Percentiles rank a stretch among this genome's conserved stretches.
These are phyloP conservation scores for Phallus indusiatus DNA, from an alignment of 768 basidiomycete genomes.

Conservation along the genomic window DNA sequence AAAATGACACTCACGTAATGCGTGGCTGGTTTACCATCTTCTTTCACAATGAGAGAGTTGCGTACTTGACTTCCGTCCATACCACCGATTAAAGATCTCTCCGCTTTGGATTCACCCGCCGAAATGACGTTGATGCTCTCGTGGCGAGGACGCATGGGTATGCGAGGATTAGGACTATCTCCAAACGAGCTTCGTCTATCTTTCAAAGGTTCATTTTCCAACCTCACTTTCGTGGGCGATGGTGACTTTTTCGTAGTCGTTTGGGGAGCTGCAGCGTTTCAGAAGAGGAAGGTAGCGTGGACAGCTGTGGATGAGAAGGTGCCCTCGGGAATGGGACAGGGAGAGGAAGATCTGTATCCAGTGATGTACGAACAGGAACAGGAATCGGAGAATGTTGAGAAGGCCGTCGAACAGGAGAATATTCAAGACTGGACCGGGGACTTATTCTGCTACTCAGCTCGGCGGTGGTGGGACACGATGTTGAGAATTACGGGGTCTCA, in stretches of 20 bases:
- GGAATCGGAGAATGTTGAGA: slow-evolving; percentile 12
- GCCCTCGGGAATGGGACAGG: slow-evolving; percentile 50
- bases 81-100: slow-evolving; percentile 34
- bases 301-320: slow-evolving; percentile 36
- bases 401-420: slow-evolving; percentile 15
- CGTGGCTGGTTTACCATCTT: slow-evolving; percentile 70
- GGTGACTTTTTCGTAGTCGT: not conserved
- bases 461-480: not conserved
- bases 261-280: not conserved
- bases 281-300: slow-evolving; percentile 12
- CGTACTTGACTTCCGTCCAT: slow-evolving; percentile 56
- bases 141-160: slow-evolving; percentile 48
- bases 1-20: slow-evolving; percentile 58
- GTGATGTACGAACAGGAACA: slow-evolving; percentile 22
- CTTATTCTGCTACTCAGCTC: not conserved
- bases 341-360: slow-evolving; percentile 18
- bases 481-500: not conserved
- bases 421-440: not conserved
- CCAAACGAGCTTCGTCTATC: slow-evolving; percentile 38
- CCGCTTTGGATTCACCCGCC: slow-evolving; percentile 39
- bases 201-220: slow-evolving; percentile 28
- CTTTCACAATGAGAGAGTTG: slow-evolving; percentile 65
- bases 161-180: slow-evolving; percentile 50
- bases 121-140: slow-evolving; percentile 69
- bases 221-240: slow-evolving; percentile 11